phyloP scores from a whole-genome alignment of 371 early-diverging fungal genomes.

The Lichtheimia ornata region DNA sequence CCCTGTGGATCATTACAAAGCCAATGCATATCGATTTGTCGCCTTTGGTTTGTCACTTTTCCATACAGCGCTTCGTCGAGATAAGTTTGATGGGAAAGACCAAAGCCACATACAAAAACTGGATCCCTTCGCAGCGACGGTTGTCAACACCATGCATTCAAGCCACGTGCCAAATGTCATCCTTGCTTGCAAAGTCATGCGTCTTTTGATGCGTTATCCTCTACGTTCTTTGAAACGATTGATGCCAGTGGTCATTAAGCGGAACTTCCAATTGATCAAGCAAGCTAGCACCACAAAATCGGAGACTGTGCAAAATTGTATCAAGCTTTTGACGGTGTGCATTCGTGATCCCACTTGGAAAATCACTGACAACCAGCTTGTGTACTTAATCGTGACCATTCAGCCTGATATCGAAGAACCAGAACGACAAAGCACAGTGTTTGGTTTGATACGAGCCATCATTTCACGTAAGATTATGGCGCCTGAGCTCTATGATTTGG shows the following conservation, averaged over 20 bases:
- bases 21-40: conserved; percentile 88
- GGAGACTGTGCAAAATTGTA: conserved; percentile 76
- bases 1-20: conserved; percentile 64
- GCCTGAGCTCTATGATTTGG: conserved; percentile 89
- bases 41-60: conserved; percentile 88
- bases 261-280: conserved; percentile 73
- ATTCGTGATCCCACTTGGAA: conserved; percentile 67
- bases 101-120: conserved; percentile 64
- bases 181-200: conserved; percentile 72
- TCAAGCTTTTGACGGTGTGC: conserved; percentile 78
- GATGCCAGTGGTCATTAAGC: conserved; percentile 75
- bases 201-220: conserved; percentile 64
- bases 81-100: conserved; percentile 60
- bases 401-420: conserved; percentile 89
- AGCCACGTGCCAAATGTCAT: conserved; percentile 71
- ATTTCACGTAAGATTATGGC: conserved; percentile 82
- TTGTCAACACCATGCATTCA: conserved; percentile 84
- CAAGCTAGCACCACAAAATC: conserved; percentile 66
- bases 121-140: conserved; percentile 77
- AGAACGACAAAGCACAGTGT: conserved; percentile 81
- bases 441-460: conserved; percentile 85
- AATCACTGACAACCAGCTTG: conserved; percentile 76
- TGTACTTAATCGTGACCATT: conserved; percentile 76
- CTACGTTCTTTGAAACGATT: conserved; percentile 67
- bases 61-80: conserved; percentile 67